These are phyloP conservation scores for Saccharomyces mikatae DNA, from an alignment of 805 yeast species.

Conservation along the genomic window DNA sequence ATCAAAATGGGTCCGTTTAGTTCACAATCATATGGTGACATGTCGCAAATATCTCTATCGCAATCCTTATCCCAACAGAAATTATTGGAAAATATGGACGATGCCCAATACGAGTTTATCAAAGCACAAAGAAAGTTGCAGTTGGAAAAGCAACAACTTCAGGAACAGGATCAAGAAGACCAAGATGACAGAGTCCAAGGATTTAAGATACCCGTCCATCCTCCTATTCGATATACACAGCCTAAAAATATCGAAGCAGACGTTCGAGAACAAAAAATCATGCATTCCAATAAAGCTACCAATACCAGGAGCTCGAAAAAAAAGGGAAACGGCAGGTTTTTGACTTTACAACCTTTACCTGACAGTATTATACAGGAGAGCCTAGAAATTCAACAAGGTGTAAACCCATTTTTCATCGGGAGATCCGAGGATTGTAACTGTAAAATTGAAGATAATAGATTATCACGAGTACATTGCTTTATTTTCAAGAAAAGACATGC, in stretches of 20 bases:
- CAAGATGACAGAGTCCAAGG: slow-evolving; percentile 10
- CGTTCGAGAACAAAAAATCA: slow-evolving; percentile 5
- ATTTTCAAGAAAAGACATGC: slow-evolving; percentile 58
- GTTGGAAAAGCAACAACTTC: slow-evolving; percentile 9
- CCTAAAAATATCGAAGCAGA: slow-evolving; percentile 11
- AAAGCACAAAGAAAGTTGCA: slow-evolving; percentile 18
- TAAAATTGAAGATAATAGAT: slow-evolving; percentile 58
- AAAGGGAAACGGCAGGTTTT: slow-evolving; percentile 45
- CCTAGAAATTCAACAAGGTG: slow-evolving; percentile 58
- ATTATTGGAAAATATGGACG: slow-evolving; percentile 32
- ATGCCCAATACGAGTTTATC: slow-evolving; percentile 25
- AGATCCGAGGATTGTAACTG: slow-evolving; percentile 57
- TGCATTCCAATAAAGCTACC: slow-evolving; percentile 2
- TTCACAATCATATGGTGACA: slow-evolving; percentile 2
- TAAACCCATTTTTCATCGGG: slow-evolving; percentile 64
- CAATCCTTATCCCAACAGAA: slow-evolving; percentile 66
- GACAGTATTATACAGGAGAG: slow-evolving; percentile 40
- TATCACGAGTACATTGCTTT: slow-evolving; percentile 79
- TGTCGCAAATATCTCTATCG: slow-evolving; percentile 48
- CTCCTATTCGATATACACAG: slow-evolving; percentile 25
- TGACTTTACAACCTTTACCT: slow-evolving; percentile 46
- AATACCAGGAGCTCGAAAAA: slow-evolving; percentile 7
- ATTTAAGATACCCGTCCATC: slow-evolving; percentile 24
- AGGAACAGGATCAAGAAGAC: slow-evolving; percentile 5
- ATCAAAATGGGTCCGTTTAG: slow-evolving; percentile 29